Conservation (phyloP, 2,329 filamentous ascomycete species). For the Phyllosticta citrichinensis region DNA sequence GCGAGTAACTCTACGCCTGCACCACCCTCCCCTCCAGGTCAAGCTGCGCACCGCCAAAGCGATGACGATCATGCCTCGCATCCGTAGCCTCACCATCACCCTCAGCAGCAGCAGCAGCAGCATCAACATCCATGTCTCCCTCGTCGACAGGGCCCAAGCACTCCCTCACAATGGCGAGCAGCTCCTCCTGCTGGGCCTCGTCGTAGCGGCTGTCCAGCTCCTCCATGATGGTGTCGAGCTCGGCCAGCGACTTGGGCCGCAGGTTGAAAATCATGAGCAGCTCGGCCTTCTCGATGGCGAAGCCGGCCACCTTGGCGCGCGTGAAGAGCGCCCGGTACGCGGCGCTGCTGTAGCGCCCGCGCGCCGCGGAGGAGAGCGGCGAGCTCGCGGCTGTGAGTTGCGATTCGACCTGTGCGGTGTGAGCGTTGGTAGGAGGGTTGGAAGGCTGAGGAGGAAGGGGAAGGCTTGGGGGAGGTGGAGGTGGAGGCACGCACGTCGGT, state of each 20-base stretch:
- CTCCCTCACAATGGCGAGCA: constrained; percentile 18
- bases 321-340: constrained; percentile 26
- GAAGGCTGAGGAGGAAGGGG: neutral
- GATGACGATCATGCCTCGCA: constrained; percentile 2
- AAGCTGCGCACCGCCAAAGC: neutral
- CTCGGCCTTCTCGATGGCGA: constrained; percentile 25
- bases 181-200: constrained; percentile 21
- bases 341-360: constrained; percentile 15
- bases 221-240: constrained; percentile 26
- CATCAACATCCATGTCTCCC: constrained; percentile 20
- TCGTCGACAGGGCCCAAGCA: constrained; percentile 19
- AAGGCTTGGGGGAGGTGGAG: neutral
- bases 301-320: constrained; percentile 4
- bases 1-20: neutral
- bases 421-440: neutral
- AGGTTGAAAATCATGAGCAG: constrained; percentile 30
- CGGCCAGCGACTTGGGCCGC: constrained; percentile 21
- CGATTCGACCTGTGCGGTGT: constrained; percentile 33
- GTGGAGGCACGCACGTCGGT: constrained; percentile 47
- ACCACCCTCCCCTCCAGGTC: constrained; percentile 1
- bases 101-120: too few relatives aligned
- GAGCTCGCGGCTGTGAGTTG: constrained; percentile 30
- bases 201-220: constrained; percentile 25
- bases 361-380: constrained; percentile 12
- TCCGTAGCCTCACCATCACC: constrained; percentile 15